phyloP scores from a whole-genome alignment of 164 flowering plant species.

The Buxus sempervirens region DNA sequence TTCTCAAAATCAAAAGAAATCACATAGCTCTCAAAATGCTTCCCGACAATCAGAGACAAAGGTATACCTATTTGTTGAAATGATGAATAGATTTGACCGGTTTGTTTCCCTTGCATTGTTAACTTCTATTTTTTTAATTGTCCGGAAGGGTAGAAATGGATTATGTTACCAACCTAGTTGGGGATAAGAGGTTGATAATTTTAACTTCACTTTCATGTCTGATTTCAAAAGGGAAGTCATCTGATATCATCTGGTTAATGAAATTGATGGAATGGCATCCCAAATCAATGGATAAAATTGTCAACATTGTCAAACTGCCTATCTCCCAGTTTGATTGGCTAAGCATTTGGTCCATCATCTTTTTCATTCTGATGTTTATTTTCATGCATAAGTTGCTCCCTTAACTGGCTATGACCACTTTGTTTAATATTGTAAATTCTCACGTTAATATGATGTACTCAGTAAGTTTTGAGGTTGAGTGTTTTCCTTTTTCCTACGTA shows the following conservation, averaged over 20 bases:
- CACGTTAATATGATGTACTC: no score
- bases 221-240: background rate
- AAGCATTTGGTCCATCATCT: background rate
- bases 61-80: slow-evolving; percentile 30
- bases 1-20: slow-evolving; percentile 53
- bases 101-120: background rate
- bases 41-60: slow-evolving; percentile 50
- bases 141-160: no score
- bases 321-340: background rate
- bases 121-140: no score
- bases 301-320: background rate
- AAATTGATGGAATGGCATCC: background rate
- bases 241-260: background rate
- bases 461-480: no score
- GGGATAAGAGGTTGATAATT: no score
- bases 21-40: slow-evolving; percentile 37
- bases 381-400: background rate
- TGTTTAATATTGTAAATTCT: no score
- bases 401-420: background rate
- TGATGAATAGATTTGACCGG: background rate
- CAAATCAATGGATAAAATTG: no score
- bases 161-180: no score
- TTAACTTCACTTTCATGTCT: background rate
- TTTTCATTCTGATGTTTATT: background rate
- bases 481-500: no score